phyloP scores from a whole-genome alignment of 805 yeast species.

The Blastobotrys robertii region DNA sequence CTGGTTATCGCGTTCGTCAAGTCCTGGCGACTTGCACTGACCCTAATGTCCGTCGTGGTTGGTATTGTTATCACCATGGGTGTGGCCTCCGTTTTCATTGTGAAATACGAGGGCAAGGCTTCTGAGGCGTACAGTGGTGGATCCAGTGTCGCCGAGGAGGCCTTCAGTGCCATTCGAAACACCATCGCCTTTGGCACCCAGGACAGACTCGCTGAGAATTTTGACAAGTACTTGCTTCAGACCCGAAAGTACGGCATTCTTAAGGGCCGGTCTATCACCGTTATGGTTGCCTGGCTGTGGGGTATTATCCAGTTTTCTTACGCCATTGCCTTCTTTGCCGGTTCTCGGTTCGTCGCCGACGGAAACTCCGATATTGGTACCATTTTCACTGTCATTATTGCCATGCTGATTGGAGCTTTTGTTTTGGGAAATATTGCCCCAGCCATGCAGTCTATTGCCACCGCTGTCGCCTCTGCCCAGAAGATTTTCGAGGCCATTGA shows the following conservation, averaged over 20 bases:
- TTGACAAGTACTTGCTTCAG: constrained; percentile 22
- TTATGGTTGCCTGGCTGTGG: constrained; percentile 31
- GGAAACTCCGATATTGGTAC: constrained; percentile 28
- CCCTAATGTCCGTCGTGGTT: constrained; percentile 27
- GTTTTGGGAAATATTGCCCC: constrained; percentile 34
- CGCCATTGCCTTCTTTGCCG: constrained; percentile 36
- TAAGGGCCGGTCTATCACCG: constrained; percentile 23
- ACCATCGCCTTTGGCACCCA: constrained; percentile 35
- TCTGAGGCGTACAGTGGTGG: constrained; percentile 25
- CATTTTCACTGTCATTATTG: constrained; percentile 29
- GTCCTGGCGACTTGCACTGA: constrained; percentile 29
- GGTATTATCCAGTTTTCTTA: constrained; percentile 28
- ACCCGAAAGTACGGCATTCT: constrained; percentile 20
- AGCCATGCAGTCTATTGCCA: constrained; percentile 27
- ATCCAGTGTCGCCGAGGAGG: constrained; percentile 33
- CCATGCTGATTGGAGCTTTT: constrained; percentile 36
- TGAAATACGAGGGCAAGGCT: constrained; percentile 19
- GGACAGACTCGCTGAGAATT: constrained; percentile 25
- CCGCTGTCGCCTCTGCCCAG: constrained; percentile 33
- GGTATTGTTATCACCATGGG: constrained; percentile 25
- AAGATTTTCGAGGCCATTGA: constrained; percentile 35
- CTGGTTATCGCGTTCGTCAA: constrained; percentile 29
- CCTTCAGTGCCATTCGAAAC: constrained; percentile 32
- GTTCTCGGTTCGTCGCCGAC: constrained; percentile 29
- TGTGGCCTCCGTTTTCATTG: constrained; percentile 23